These are phyloP conservation scores for Raphanus hybrid DNA, from an alignment of 441 rosid genomes.

Conservation along the genomic window DNA sequence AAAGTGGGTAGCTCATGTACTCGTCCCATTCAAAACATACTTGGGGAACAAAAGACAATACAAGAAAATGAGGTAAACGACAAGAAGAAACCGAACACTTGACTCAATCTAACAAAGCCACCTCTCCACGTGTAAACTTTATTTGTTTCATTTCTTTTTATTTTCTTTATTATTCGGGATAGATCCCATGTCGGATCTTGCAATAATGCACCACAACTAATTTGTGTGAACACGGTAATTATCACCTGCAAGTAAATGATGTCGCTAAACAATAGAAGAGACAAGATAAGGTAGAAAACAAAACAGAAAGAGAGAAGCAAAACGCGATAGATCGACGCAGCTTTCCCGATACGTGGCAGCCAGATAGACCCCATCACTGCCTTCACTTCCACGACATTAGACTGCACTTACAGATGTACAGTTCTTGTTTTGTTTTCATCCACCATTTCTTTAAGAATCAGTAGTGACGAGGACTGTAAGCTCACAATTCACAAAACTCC, in stretches of 20 bases:
- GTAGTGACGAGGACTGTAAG: neutral
- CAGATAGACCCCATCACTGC: conserved; percentile 16
- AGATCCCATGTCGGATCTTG: neutral
- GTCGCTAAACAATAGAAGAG: conserved; percentile 6
- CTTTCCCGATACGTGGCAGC: conserved; percentile 12
- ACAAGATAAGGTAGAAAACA: conserved; percentile 29
- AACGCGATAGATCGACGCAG: conserved; percentile 43
- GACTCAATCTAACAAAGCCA: conserved; percentile 17
- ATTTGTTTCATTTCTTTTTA: neutral
- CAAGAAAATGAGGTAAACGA: conserved; percentile 17
- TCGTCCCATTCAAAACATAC: conserved; percentile 8
- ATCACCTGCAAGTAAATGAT: neutral
- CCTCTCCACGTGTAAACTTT: conserved; percentile 7
- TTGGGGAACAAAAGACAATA: neutral
- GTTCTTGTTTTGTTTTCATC: neutral
- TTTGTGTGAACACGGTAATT: neutral
- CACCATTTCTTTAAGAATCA: neutral
- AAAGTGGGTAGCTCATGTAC: neutral
- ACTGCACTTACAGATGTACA: neutral
- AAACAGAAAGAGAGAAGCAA: conserved; percentile 12
- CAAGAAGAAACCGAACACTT: conserved; percentile 19
- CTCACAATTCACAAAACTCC: neutral
- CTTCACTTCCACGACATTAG: neutral
- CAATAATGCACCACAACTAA: neutral
- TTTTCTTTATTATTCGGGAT: neutral